Conservation (phyloP, 805 yeast species). For the Candida coleopterorum region DNA sequence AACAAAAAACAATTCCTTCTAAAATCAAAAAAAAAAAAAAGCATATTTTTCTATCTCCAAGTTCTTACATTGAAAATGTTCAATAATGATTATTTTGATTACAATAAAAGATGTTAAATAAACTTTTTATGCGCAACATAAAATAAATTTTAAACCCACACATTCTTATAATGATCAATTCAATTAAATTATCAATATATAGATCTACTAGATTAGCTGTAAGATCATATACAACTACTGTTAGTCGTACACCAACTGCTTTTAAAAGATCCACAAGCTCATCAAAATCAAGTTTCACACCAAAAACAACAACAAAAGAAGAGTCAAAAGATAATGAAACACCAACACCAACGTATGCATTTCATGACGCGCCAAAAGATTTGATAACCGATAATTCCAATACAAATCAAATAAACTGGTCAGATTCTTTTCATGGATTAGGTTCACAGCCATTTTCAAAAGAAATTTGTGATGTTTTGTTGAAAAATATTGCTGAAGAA, state of each 20-base stretch:
- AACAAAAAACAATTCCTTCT: no score
- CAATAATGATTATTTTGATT: no score
- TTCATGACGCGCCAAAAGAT: conserved; percentile 8
- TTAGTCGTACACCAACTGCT: conserved; percentile 3
- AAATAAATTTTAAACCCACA: background rate
- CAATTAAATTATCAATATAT: background rate
- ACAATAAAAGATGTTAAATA: no score
- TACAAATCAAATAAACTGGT: conserved; percentile 55
- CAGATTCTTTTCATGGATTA: conserved; percentile 80
- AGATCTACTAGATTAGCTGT: background rate
- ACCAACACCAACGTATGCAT: conserved; percentile 2
- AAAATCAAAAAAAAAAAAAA: no score
- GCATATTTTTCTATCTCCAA: no score
- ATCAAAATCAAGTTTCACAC: background rate
- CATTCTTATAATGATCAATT: background rate
- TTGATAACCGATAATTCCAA: background rate
- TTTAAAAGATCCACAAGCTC: conserved; percentile 1
- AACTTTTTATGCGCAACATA: no score
- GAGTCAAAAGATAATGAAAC: background rate
- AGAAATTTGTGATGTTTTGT: conserved; percentile 54
- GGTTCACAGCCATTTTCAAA: conserved; percentile 73
- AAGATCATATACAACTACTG: conserved; percentile 2
- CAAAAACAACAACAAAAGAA: conserved; percentile 1
- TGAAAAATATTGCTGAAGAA: conserved; percentile 55
- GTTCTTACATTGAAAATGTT: no score